A percentile compares a stretch with the other conserved stretches of the same genome.
phyloP scores from a whole-genome alignment of 495 filamentous ascomycete species.

The Penicillium argentinense region DNA sequence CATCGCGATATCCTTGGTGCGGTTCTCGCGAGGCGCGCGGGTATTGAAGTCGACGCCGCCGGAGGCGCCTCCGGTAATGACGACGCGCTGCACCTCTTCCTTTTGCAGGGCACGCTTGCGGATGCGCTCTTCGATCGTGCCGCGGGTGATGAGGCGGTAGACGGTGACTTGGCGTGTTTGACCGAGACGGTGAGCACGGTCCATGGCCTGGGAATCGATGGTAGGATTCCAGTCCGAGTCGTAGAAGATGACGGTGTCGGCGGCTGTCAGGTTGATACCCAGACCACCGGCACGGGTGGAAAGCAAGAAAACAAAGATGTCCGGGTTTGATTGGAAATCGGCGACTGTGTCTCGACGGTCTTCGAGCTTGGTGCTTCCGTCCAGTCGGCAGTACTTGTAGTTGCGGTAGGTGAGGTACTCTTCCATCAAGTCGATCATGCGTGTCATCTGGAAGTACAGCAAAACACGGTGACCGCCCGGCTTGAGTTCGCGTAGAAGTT shows the following conservation, averaged over 20 bases:
- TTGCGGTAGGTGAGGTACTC: constrained; percentile 98
- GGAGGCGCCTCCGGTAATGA: constrained; percentile 87
- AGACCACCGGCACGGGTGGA: constrained; percentile 96
- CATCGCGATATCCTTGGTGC: constrained; percentile 93
- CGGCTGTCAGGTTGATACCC: constrained; percentile 94
- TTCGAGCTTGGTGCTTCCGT: constrained; percentile 97
- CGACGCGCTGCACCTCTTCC: constrained; percentile 97
- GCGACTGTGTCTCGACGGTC: constrained; percentile 95
- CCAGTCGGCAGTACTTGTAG: constrained; percentile 95
- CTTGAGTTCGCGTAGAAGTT: constrained; percentile 84
- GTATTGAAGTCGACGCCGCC: constrained; percentile 92
- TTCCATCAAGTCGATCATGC: constrained; percentile 99
- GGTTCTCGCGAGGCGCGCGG: constrained; percentile 74
- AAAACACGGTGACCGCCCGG: constrained; percentile 90
- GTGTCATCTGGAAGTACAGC: constrained; percentile 99
- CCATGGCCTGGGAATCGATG: constrained; percentile 98
- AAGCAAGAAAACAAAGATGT: constrained; percentile 95
- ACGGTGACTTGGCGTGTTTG: constrained; percentile 96
- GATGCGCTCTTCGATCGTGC: constrained; percentile 98
- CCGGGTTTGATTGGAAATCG: constrained; percentile 89
- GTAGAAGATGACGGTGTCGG: constrained; percentile 97
- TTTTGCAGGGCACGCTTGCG: constrained; percentile 97
- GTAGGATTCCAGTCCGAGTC: constrained; percentile 99
- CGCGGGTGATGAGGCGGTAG: constrained; percentile 94
- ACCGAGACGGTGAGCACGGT: constrained; percentile 95